Percentiles rank a stretch among this genome's conserved stretches.
phyloP scores from a whole-genome alignment of 1,284 basidiomycete genomes.

The Prillingera fragicola region DNA sequence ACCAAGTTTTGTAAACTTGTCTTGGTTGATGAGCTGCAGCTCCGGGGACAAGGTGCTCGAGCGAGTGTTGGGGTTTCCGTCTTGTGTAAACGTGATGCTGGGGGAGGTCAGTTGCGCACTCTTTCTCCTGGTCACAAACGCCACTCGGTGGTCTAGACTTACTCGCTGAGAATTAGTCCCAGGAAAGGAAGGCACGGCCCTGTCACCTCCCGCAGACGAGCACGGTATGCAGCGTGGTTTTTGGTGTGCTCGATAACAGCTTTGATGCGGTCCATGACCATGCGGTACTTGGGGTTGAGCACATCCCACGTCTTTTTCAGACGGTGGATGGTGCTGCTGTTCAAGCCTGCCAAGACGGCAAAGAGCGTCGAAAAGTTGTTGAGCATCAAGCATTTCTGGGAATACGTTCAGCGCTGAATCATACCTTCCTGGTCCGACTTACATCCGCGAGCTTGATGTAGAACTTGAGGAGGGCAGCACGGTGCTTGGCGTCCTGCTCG shows the following conservation, averaged over 20 bases:
- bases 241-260: constrained; percentile 80
- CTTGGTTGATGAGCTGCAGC: constrained; percentile 87
- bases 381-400: constrained; percentile 77
- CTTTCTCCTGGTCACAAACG: too few species aligned
- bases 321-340: constrained; percentile 86
- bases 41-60: constrained; percentile 69
- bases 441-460: constrained; percentile 92
- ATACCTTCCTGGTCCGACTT: too few species aligned
- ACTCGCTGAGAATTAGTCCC: constrained; percentile 55
- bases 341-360: constrained; percentile 90
- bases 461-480: constrained; percentile 77
- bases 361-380: constrained; percentile 97
- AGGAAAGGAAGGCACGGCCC: constrained; percentile 89
- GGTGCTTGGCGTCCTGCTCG: constrained; percentile 78
- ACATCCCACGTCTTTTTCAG: constrained; percentile 91
- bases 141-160: constrained; percentile 29
- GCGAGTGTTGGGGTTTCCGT: constrained; percentile 83
- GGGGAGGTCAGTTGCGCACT: constrained; percentile 2
- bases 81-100: constrained; percentile 83
- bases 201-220: constrained; percentile 68
- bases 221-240: constrained; percentile 66
- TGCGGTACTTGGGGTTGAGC: constrained; percentile 75
- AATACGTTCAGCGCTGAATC: constrained; percentile 7
- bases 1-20: constrained; percentile 86
- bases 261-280: constrained; percentile 72